Evolutionary conservation across 176 grass and related monocot species (phyloP).

Genomic region (Paspalum notatum): DNA sequence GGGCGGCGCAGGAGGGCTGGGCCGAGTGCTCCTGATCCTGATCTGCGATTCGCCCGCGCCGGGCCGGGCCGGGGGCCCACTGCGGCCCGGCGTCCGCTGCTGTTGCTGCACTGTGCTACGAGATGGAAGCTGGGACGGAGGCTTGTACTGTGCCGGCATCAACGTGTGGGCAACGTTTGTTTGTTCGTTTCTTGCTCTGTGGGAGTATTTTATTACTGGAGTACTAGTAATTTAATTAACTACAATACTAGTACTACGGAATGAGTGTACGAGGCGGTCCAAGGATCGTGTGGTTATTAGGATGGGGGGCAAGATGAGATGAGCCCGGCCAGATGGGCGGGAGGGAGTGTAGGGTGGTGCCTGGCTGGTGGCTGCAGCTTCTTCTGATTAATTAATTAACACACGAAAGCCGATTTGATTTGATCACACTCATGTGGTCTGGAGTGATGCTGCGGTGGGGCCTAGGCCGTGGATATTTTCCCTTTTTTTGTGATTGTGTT

Average conservation of each 20-base stretch:
- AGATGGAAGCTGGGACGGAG: background rate
- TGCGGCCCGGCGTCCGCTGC: background rate
- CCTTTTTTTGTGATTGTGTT: background rate
- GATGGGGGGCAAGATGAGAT: background rate
- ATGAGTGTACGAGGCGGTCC: background rate
- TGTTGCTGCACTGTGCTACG: background rate
- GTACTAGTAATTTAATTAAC: background rate
- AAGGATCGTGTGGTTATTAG: conserved; percentile 20
- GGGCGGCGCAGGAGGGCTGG: conserved; percentile 82
- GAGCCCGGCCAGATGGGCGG: background rate
- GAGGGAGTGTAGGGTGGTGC: background rate
- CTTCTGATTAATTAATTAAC: background rate
- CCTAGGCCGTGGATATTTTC: background rate
- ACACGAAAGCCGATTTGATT: conserved; percentile 4
- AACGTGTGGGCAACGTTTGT: conserved; percentile 43
- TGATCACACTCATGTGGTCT: conserved; percentile 33
- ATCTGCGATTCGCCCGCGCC: conserved; percentile 21
- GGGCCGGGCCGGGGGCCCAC: background rate
- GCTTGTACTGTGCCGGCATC: no score
- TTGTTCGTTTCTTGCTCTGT: conserved; percentile 29
- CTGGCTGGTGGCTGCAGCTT: background rate
- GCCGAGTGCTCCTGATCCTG: conserved; percentile 57
- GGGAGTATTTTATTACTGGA: background rate
- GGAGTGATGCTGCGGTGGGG: background rate
- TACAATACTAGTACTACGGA: background rate